These are phyloP conservation scores for Suillus placidus DNA, from an alignment of 768 basidiomycete genomes.

Conservation along the genomic window DNA sequence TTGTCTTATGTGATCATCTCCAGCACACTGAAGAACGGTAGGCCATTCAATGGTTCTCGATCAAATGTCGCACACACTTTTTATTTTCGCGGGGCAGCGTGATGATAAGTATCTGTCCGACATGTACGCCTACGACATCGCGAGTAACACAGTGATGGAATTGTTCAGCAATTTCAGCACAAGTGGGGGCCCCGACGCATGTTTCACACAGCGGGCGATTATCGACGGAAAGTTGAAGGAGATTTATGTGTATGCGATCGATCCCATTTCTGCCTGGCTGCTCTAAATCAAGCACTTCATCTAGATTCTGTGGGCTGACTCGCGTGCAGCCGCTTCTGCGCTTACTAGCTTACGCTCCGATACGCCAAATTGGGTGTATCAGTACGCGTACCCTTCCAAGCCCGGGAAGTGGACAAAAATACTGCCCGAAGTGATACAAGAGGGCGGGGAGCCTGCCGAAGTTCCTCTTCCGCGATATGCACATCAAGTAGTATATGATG, in stretches of 20 bases:
- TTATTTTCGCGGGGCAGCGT: slow-evolving; percentile 75
- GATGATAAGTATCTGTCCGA: slow-evolving; percentile 70
- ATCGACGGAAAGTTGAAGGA: slow-evolving; percentile 64
- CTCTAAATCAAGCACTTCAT: neutral
- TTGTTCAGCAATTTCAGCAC: slow-evolving; percentile 63
- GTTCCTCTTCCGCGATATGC: slow-evolving; percentile 70
- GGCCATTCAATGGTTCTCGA: slow-evolving; percentile 87
- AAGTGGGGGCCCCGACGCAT: slow-evolving; percentile 68
- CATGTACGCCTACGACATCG: slow-evolving; percentile 74
- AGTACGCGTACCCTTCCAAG: slow-evolving; percentile 49
- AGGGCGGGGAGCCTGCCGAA: slow-evolving; percentile 23
- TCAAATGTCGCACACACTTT: slow-evolving; percentile 54
- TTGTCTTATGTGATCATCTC: neutral
- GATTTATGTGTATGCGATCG: slow-evolving; percentile 65
- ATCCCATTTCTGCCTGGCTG: neutral
- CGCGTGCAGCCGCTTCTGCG: slow-evolving; percentile 40
- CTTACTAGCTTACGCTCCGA: slow-evolving; percentile 48
- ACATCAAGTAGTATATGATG: slow-evolving; percentile 78
- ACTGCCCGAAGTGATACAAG: slow-evolving; percentile 37
- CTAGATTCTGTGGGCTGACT: slow-evolving; percentile 66
- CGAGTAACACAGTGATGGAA: slow-evolving; percentile 58
- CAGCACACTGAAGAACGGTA: slow-evolving; percentile 23
- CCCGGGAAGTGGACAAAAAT: slow-evolving; percentile 72
- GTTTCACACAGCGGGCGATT: slow-evolving; percentile 75
- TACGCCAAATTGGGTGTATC: slow-evolving; percentile 68